Evolutionary conservation across 352 stramenopile genomes (phyloP).

Genomic region (Phytophthora capsici): DNA sequence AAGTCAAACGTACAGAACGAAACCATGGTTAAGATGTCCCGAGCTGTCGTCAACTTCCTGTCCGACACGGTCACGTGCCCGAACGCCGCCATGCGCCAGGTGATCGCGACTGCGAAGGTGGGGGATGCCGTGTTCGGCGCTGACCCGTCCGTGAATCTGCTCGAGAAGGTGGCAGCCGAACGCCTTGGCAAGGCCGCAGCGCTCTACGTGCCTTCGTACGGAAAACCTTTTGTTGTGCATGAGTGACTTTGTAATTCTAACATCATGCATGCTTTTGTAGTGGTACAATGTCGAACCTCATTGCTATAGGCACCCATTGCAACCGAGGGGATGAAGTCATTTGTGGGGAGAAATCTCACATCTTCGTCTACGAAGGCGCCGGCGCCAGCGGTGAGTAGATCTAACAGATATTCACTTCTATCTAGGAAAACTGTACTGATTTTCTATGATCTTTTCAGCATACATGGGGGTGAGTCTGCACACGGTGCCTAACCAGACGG

Average conservation of each 20-base stretch:
- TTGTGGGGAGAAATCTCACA: slow-evolving; percentile 94
- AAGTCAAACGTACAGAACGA: slow-evolving; percentile 5
- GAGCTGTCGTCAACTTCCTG: slow-evolving; percentile 90
- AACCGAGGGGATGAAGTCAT: slow-evolving; percentile 94
- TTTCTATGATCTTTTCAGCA: slow-evolving; percentile 37
- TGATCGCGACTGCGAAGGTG: slow-evolving; percentile 81
- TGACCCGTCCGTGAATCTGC: slow-evolving; percentile 94
- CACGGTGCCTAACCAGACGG: slow-evolving; percentile 82
- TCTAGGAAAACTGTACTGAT: not conserved
- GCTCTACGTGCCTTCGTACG: slow-evolving; percentile 95
- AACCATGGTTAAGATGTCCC: slow-evolving; percentile 27
- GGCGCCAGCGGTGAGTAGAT: slow-evolving; percentile 75
- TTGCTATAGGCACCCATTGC: slow-evolving; percentile 95
- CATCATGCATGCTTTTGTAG: slow-evolving; percentile 32
- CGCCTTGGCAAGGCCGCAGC: slow-evolving; percentile 95
- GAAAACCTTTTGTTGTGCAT: slow-evolving; percentile 1
- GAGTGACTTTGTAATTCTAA: no score
- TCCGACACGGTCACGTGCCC: slow-evolving; percentile 98
- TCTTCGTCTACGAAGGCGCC: slow-evolving; percentile 97
- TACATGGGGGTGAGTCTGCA: slow-evolving; percentile 92
- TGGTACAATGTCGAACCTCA: slow-evolving; percentile 98
- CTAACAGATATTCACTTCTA: not conserved
- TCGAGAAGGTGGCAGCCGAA: slow-evolving; percentile 92
- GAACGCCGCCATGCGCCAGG: slow-evolving; percentile 91
- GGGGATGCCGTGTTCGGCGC: slow-evolving; percentile 80